These are phyloP conservation scores for Talaromyces rugulosus DNA, from an alignment of 2,329 filamentous ascomycete species.

Conservation along the genomic window DNA sequence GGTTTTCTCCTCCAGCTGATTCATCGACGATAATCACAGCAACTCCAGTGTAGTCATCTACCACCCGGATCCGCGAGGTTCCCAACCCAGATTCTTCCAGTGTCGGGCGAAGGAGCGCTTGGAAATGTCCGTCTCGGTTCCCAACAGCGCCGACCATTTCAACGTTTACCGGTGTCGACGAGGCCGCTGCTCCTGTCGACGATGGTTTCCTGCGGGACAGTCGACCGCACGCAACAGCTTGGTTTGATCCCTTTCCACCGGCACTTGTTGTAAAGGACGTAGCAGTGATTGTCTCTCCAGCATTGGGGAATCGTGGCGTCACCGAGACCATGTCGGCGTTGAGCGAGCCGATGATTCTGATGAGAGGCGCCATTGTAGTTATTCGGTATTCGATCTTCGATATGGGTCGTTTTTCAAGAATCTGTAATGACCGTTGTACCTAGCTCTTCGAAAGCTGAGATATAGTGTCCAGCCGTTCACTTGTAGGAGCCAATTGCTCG, in stretches of 20 bases:
- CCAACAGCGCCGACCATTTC: conserved; percentile 74
- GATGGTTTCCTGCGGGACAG: conserved; percentile 58
- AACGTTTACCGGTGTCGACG: conserved; percentile 42
- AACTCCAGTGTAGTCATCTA: conserved; percentile 59
- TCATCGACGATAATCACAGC: conserved; percentile 74
- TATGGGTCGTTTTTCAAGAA: neutral
- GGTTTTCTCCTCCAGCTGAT: conserved; percentile 64
- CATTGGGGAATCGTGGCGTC: conserved; percentile 74
- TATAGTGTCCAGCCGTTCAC: neutral
- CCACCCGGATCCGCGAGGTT: conserved; percentile 49
- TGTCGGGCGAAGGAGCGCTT: conserved; percentile 54
- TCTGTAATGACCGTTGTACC: neutral
- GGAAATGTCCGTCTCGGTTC: conserved; percentile 57
- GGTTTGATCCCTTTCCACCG: conserved; percentile 94
- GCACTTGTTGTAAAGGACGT: conserved; percentile 73
- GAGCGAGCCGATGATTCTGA: conserved; percentile 85
- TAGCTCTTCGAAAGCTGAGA: neutral
- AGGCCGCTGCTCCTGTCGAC: conserved; percentile 15
- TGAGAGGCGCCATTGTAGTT: conserved; percentile 47
- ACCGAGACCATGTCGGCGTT: conserved; percentile 92
- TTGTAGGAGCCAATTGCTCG: neutral
- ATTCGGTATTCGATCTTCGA: too few species aligned
- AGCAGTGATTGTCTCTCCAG: conserved; percentile 83
- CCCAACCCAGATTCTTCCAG: conserved; percentile 61
- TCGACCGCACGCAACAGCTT: conserved; percentile 83